These are phyloP conservation scores for Epichloe festucae DNA, from an alignment of 2,329 filamentous ascomycete species.

Conservation along the genomic window DNA sequence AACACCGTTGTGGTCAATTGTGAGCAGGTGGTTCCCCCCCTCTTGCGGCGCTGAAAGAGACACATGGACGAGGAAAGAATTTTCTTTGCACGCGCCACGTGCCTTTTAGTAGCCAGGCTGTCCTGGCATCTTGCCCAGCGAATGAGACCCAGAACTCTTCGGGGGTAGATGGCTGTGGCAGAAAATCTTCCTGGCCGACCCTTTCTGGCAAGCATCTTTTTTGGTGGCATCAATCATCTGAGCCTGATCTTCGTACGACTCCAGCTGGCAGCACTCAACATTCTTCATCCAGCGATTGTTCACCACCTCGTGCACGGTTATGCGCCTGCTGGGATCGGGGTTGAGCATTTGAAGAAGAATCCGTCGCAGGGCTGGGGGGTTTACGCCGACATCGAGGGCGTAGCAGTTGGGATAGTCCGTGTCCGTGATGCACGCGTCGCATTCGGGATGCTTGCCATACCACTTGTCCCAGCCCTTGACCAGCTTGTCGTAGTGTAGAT, in stretches of 20 bases:
- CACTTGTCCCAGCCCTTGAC: constrained; percentile 57
- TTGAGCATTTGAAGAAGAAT: constrained; percentile 73
- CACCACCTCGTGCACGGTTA: constrained; percentile 55
- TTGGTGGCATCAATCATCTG: constrained; percentile 49
- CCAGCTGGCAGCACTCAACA: constrained; percentile 67
- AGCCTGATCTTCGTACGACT: constrained; percentile 53
- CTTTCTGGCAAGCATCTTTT: constrained; percentile 31
- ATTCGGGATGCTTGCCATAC: constrained; percentile 38
- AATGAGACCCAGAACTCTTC: constrained; percentile 31
- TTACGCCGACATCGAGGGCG: constrained; percentile 51
- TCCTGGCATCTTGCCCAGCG: constrained; percentile 43
- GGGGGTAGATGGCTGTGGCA: constrained; percentile 45
- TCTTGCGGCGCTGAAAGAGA: not conserved
- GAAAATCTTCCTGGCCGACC: constrained; percentile 36
- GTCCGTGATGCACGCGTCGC: constrained; percentile 32
- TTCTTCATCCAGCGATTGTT: constrained; percentile 60
- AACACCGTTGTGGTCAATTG: not conserved
- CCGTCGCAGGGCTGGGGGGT: constrained; percentile 57
- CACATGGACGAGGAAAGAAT: not conserved
- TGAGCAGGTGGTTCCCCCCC: not conserved
- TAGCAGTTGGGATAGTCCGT: constrained; percentile 52
- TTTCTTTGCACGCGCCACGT: too few species aligned
- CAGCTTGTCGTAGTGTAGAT: constrained; percentile 51
- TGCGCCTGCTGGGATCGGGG: constrained; percentile 58
- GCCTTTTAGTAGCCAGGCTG: constrained; percentile 35